A percentile compares a stretch with the other conserved stretches of the same genome.
Conservation (phyloP, 192 early-diverging fungal species). For the Backusella macrospora region DNA sequence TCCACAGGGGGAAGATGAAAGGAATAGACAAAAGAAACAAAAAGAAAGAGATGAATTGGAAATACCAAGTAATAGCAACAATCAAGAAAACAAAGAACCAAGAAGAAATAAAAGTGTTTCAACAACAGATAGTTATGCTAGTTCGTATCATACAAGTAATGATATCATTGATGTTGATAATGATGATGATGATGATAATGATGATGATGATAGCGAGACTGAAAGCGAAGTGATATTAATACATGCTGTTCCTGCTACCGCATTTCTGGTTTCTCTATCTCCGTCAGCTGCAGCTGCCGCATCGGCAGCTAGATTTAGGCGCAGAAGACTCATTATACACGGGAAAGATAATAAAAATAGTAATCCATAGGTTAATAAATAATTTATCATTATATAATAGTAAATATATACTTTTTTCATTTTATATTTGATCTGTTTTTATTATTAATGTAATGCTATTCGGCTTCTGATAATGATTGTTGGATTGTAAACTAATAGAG, state of each 20-base stretch:
- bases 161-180: neutral
- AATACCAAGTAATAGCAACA: neutral
- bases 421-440: neutral
- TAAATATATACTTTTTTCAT: neutral
- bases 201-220: neutral
- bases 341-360: neutral
- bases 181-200: neutral
- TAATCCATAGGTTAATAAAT: neutral
- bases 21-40: neutral
- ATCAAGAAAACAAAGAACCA: neutral
- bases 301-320: neutral
- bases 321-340: neutral
- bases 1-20: neutral
- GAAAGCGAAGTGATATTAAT: neutral
- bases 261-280: conserved; percentile 18
- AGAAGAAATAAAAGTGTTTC: neutral
- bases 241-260: conserved; percentile 14
- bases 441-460: too few relatives aligned
- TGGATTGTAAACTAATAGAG: neutral
- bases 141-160: neutral
- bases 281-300: conserved; percentile 16
- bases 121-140: neutral
- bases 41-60: neutral
- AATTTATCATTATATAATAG: neutral
- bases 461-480: neutral